phyloP scores from a whole-genome alignment of 371 early-diverging fungal species.

The Apophysomyces ossiformis region DNA sequence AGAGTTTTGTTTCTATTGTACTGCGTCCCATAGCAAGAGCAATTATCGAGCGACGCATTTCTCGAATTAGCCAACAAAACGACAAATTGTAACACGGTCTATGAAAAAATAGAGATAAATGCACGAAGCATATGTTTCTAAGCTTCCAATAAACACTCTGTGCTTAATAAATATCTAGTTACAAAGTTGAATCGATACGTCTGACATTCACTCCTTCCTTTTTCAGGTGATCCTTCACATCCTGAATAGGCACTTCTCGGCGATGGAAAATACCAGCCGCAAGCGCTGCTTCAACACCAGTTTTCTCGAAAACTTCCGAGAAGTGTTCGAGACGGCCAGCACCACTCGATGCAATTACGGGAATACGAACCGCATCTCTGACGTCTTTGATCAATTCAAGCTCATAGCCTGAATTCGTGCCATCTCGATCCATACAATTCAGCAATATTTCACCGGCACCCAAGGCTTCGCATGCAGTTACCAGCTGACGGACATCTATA shows the following conservation, averaged over 20 bases:
- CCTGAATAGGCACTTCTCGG: constrained; percentile 84
- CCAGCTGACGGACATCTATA: constrained; percentile 90
- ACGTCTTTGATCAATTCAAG: constrained; percentile 81
- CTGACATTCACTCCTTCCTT: constrained; percentile 48
- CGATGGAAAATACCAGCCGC: constrained; percentile 99
- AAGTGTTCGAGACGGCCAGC: constrained; percentile 91
- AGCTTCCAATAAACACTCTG: neutral
- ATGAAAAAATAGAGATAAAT: too few relatives aligned
- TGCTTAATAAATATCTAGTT: neutral
- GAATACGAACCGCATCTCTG: constrained; percentile 79
- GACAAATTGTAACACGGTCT: too few relatives aligned
- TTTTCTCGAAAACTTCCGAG: constrained; percentile 79
- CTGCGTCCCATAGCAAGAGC: too few relatives aligned
- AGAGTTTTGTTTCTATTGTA: too few relatives aligned
- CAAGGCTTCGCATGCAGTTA: constrained; percentile 83
- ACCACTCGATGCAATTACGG: constrained; percentile 96
- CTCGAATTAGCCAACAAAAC: too few relatives aligned
- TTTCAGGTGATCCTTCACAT: constrained; percentile 77
- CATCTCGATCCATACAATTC: constrained; percentile 97
- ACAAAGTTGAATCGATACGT: constrained; percentile 34
- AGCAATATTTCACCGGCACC: constrained; percentile 97
- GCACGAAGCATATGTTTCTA: too few relatives aligned
- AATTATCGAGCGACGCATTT: too few relatives aligned
- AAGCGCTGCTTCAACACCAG: constrained; percentile 92
- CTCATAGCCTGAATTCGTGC: constrained; percentile 96